Percentiles rank a stretch among this genome's conserved stretches.
phyloP scores from a whole-genome alignment of 768 basidiomycete species.

The Pholiota conissans region DNA sequence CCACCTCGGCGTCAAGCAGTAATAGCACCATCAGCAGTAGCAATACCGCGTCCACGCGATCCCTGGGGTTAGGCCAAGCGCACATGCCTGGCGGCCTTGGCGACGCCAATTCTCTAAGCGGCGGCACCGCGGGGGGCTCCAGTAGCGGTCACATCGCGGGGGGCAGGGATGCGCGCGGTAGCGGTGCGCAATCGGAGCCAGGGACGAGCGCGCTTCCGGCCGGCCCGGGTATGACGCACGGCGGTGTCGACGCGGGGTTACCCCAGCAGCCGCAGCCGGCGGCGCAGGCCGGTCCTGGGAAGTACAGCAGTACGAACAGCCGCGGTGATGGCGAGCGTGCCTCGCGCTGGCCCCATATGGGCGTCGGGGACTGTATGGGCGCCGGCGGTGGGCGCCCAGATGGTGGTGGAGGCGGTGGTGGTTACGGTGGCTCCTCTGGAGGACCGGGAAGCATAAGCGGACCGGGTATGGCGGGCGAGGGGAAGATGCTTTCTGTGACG shows the following conservation, averaged over 20 bases:
- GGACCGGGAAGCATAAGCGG: slow-evolving; percentile 1
- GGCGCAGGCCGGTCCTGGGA: slow-evolving; percentile 10
- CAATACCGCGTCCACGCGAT: slow-evolving; percentile 13
- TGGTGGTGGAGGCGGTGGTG: slow-evolving; percentile 1
- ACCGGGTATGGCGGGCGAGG: slow-evolving; percentile 1
- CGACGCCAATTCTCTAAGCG: slow-evolving; percentile 9
- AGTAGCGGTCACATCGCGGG: not conserved
- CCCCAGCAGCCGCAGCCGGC: not conserved
- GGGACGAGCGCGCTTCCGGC: not conserved
- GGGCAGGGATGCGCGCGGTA: slow-evolving; percentile 17
- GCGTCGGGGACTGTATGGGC: slow-evolving; percentile 13
- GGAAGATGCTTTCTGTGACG: not conserved
- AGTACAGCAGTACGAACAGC: slow-evolving; percentile 6
- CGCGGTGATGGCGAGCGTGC: not conserved
- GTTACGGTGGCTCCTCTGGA: not conserved
- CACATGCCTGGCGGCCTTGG: slow-evolving; percentile 13
- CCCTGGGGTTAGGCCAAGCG: slow-evolving; percentile 5
- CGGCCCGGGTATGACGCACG: not conserved
- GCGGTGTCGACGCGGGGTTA: slow-evolving; percentile 3
- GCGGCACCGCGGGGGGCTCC: slow-evolving; percentile 7
- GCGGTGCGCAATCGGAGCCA: slow-evolving; percentile 11
- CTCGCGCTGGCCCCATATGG: slow-evolving; percentile 12
- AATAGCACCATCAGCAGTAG: slow-evolving; percentile 10
- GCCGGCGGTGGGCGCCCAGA: slow-evolving; percentile 5
- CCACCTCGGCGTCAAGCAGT: slow-evolving; percentile 10